Base-by-base conservation (phyloP, 179 eudicot genomes). In the Pouteria campechiana region DNA sequence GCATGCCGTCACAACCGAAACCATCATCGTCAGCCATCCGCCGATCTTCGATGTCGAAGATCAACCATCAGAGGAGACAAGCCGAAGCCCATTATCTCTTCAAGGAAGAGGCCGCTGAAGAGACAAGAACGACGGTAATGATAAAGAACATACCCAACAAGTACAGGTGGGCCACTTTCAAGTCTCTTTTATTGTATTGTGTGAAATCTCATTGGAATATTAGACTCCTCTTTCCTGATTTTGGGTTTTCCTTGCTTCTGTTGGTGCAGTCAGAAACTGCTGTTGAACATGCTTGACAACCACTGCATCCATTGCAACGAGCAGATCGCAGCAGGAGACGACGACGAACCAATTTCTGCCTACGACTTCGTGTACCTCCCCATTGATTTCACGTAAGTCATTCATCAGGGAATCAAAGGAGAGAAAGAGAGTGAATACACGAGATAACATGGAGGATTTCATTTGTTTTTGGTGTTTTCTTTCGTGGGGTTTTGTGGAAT, bases 141-240 rank as follows among this genome's bases (percentile, higher is more conserved):
- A 86, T 90, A 53, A 90, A 86, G 55, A 90, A 90, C 81, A 90
- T 90, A 27, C 98, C 98, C 45, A 90, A 90, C 51, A 90, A 90
- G 54, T 90, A 90, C 80, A 90, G 95, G 98, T 88, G 36, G 25
- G 46, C 17, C 18, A 23, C 1, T 46, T 28, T 5, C 25, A 25
- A 20, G 6, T 9, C 44, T 45, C 3, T 17, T 27, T 32, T 37
- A 2, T n/a, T 21, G 18, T 4, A 6, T 32, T 15, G 6, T 38
- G 12, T 18, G 21, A 5, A 32, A 6, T 45, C 9, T 15, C 14
- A 18, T 18, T 27, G 6, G 18, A 0, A 3, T 16, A 4, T 16
- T 5, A 28, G 2, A 13, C 2, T 17, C 16, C 46, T 30, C 42
- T 25, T 50, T 19, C 6, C n/a, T 48, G 3, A 9, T 33, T 9